Evolutionary conservation across 2,329 filamentous ascomycete genomes (phyloP).

Genomic region (Xylariales sp.): DNA sequence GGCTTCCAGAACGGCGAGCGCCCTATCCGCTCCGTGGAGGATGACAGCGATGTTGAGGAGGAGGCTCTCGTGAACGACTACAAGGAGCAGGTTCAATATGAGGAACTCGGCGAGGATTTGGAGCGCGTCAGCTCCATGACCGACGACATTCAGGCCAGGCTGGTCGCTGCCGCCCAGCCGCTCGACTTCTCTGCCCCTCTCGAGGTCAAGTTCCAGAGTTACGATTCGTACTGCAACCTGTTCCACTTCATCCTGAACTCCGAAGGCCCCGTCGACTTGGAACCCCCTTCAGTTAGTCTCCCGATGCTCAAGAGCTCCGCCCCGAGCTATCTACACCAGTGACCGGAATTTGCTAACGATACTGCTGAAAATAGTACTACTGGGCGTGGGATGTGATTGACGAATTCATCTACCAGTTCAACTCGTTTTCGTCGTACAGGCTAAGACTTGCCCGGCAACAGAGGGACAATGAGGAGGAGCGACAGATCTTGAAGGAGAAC

Average conservation of each 20-base stretch:
- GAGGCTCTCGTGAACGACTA: constrained; percentile 95
- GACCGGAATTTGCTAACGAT: constrained; percentile 11
- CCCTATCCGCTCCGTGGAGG: constrained; percentile 58
- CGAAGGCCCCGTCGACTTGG: constrained; percentile 95
- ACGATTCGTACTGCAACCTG: constrained; percentile 98
- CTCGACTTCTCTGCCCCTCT: constrained; percentile 94
- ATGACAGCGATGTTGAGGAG: constrained; percentile 94
- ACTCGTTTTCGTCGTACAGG: constrained; percentile 97
- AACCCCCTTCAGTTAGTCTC: constrained; percentile 83
- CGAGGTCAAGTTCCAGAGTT: constrained; percentile 96
- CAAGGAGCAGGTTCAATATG: constrained; percentile 91
- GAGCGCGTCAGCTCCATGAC: constrained; percentile 68
- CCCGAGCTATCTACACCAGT: constrained; percentile 2
- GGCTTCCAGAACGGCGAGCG: constrained; percentile 58
- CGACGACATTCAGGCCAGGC: constrained; percentile 89
- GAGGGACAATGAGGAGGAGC: constrained; percentile 82
- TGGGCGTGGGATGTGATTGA: constrained; percentile 99
- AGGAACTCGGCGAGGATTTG: constrained; percentile 73
- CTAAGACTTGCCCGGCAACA: constrained; percentile 81
- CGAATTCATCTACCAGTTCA: constrained; percentile 99
- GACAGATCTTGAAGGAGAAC: constrained; percentile 87
- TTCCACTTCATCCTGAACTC: constrained; percentile 99
- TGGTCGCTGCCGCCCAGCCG: constrained; percentile 87
- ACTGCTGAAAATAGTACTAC: constrained; percentile 66
- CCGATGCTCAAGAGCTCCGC: not conserved